These are phyloP conservation scores for Geotrichum phurueaensis DNA, from an alignment of 1,139 yeast species.

Conservation along the genomic window DNA sequence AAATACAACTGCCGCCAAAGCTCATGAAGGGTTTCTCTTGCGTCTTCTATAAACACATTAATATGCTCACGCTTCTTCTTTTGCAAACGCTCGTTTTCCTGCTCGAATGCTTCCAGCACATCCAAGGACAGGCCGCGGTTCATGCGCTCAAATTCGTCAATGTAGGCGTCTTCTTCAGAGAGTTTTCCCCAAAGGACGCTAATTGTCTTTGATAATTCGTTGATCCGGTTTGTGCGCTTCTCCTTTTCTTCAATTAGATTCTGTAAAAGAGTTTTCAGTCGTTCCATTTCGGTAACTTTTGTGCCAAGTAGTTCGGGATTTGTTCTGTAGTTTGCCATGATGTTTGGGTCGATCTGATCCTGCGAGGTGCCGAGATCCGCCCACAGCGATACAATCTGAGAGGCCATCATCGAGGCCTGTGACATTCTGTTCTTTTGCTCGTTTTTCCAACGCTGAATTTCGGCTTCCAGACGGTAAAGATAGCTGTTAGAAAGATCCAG, in stretches of 20 bases:
- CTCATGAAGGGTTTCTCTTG: constrained; percentile 51
- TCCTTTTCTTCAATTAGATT: constrained; percentile 21
- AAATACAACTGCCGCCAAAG: constrained; percentile 61
- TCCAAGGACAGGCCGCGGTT: constrained; percentile 34
- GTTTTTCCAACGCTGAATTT: constrained; percentile 28
- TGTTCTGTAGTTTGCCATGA: constrained; percentile 25
- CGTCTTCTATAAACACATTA: constrained; percentile 58
- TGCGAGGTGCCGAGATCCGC: constrained; percentile 35
- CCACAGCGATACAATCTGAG: constrained; percentile 32
- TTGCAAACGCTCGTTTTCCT: constrained; percentile 54
- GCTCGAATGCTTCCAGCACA: constrained; percentile 38
- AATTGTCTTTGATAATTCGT: constrained; percentile 19
- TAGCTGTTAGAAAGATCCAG: constrained; percentile 23
- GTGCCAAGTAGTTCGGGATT: constrained; percentile 31
- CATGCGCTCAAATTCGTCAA: constrained; percentile 27
- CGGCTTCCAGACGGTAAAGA: constrained; percentile 27
- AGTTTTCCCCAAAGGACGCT: constrained; percentile 32
- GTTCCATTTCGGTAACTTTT: constrained; percentile 24
- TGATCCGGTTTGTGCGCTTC: constrained; percentile 20
- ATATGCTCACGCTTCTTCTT: constrained; percentile 57
- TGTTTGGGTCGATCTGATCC: constrained; percentile 28
- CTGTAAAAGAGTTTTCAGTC: constrained; percentile 20
- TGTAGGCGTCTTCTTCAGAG: constrained; percentile 22
- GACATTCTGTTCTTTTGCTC: constrained; percentile 27
- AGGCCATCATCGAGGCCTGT: constrained; percentile 24